Evolutionary conservation across 345 rosid species (phyloP), one percentile per base, ranked within the genome.

Genomic region (Citrus medica): DNA sequence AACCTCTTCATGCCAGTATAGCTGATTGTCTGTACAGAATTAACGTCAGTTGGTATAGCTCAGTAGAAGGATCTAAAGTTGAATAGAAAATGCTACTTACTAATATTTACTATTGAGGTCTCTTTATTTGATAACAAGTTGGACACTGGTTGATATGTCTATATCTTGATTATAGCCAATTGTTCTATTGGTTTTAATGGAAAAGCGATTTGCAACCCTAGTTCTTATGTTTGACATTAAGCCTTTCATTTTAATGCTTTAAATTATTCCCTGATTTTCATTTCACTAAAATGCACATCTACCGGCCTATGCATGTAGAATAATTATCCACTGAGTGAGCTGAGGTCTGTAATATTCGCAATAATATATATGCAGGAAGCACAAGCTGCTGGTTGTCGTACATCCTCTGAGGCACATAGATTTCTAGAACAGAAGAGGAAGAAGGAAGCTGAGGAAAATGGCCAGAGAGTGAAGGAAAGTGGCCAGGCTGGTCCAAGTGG

Each of bases 361-460:
- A 46, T 46, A 12, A 63, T 53, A 70, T 63, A 55, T 42, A 17
- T 82, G 82, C 91, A 96, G 99, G 97, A 90, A 82, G 99, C 98
- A 80, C 92, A 91, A 78, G 88, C 89, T 79, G 90, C 93, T 82
- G 95, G 97, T 78, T 93, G 90, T 77, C 83, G 71, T 77, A 91
- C 90, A 63, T 79, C 89, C 67, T 85, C 87, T 19, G 93, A 91
- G 82, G 93, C 93, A 55, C 89, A 85, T 61, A 85, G 78, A 75
- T 95, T 86, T 69, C 75, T 93, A 35, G 93, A 91, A 78, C 84
- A 85, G 71, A 93, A 90, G 88, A 90, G 87, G 76, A 89, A 87
- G 74, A 89, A 86, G 83, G 97, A 88, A 84, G 87, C 89, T 13
- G 94, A 91, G 83, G 92, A 91, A 75, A 85, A 78, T 82, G 78